Conservation (phyloP, 176 grass and related monocot genomes). For the Carex littledalei region DNA sequence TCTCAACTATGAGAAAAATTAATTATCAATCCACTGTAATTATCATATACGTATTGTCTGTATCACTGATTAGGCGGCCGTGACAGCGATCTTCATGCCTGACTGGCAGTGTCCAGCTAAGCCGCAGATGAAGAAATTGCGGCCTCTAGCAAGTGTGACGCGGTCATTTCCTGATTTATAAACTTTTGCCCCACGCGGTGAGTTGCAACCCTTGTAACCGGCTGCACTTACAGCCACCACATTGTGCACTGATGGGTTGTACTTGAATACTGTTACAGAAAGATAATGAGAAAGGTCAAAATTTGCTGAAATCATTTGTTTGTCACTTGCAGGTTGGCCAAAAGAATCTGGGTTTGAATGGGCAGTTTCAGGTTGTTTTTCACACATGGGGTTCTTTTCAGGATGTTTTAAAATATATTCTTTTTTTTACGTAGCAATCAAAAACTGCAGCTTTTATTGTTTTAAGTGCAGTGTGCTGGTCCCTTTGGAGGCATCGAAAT, state of each 20-base stretch:
- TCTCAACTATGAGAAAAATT: neutral
- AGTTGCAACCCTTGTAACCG: constrained; percentile 49
- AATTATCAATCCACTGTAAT: neutral
- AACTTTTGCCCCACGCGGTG: constrained; percentile 24
- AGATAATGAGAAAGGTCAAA: neutral
- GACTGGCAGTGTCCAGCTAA: constrained; percentile 60
- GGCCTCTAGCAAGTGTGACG: constrained; percentile 59
- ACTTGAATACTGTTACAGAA: constrained; percentile 57
- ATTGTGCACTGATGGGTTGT: constrained; percentile 60
- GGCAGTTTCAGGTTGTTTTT: too few relatives aligned
- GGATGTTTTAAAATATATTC: too few relatives aligned
- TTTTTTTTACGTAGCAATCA: too few relatives aligned
- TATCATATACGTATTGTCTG: neutral
- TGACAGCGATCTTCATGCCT: constrained; percentile 86
- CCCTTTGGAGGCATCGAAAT: too few relatives aligned
- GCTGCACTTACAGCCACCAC: constrained; percentile 53
- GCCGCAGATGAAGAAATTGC: constrained; percentile 85
- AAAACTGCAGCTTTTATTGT: too few relatives aligned
- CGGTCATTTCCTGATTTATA: constrained; percentile 66
- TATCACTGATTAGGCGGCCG: constrained; percentile 33
- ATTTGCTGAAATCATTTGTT: neutral
- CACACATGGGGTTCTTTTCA: too few relatives aligned
- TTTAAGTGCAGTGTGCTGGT: too few relatives aligned
- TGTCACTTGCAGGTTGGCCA: too few relatives aligned
- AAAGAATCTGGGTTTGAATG: too few relatives aligned